Evolutionary conservation across 306 rosid genomes (phyloP).

Genomic region (Quercus mongolica): DNA sequence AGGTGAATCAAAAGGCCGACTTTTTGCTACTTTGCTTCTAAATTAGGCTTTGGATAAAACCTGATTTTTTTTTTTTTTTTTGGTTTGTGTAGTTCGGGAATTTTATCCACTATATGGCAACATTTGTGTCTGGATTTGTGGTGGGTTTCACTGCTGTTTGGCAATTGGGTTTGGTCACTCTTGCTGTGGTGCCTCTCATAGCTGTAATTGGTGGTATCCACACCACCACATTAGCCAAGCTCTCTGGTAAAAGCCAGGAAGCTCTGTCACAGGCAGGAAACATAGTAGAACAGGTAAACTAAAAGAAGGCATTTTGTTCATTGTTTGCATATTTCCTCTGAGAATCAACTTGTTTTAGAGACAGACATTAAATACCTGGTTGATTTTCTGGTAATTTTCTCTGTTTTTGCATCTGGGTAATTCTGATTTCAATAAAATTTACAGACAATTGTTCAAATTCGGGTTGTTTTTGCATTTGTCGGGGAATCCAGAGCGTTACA

Average conservation of each 20-base stretch:
- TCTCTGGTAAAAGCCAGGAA: constrained; percentile 82
- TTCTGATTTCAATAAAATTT: constrained; percentile 25
- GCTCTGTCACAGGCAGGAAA: constrained; percentile 94
- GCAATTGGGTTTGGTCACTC: constrained; percentile 94
- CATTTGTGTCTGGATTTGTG: constrained; percentile 90
- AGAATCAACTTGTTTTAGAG: not conserved
- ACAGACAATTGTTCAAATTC: constrained; percentile 90
- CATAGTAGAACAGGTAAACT: constrained; percentile 79
- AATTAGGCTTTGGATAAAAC: constrained; percentile 6
- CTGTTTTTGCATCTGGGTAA: constrained; percentile 23
- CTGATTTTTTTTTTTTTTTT: not conserved
- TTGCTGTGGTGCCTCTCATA: constrained; percentile 92
- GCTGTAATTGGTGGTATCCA: constrained; percentile 90
- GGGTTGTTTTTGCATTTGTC: constrained; percentile 75
- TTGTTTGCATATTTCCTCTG: not conserved
- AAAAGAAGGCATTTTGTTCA: not conserved
- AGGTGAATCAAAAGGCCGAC: constrained; percentile 48
- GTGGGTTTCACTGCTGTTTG: constrained; percentile 98
- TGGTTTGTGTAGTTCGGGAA: constrained; percentile 84
- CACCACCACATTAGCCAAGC: constrained; percentile 77
- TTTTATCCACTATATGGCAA: constrained; percentile 95
- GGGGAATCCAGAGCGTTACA: constrained; percentile 79
- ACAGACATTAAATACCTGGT: not conserved
- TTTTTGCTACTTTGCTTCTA: not conserved
- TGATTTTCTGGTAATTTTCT: not conserved